Evolutionary conservation across 2,329 filamentous ascomycete genomes (phyloP), one percentile per base, ranked within the genome.

Genomic region (Pseudogymnoascus sp.): DNA sequence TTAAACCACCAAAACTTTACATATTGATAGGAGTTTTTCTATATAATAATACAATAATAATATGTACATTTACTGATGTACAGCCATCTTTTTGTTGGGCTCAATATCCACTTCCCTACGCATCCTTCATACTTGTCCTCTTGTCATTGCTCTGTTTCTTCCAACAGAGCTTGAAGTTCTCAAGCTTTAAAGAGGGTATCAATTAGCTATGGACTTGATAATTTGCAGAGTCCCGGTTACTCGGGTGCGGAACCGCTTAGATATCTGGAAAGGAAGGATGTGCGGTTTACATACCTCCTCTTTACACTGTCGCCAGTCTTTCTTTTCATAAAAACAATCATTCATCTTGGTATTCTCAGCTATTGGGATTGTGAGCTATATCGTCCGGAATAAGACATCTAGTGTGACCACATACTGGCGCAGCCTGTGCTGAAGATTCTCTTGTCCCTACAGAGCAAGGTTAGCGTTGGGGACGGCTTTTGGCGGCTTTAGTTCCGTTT

Each of bases 401-500:
- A 14, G 19, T 51, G 57, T 43, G 62, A 39, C 28, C 48, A 48
- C 79, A 73, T 79, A 96, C 93, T 88, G 77, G 92, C 85, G 74
- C 93, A 98, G 65, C 93, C 95, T 2, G 93, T 98, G 80, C 92
- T 96, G 80, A 92, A 96, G 77, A 98, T 98, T 74, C 95, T 85
- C 83, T 96, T 93, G 80, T 98, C 93, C 93, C 93, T 98, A 74
- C 65, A 70, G 64, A 61, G 36, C 62, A 54, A 63, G 41, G 51
- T 70, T 67, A 68, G 67, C 65, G 63, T 68, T 67, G 63, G 62
- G 63, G 64, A 36, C 51, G 28, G 51, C 51, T 57, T 57, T 34
- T 68, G 68, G 63, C 63, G 66, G 37, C 36, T 63, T 45, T 45
- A 63, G 21, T 51, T 37, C 45, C 70, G 72, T 84, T 77, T 80